Conservation (phyloP, 2,329 filamentous ascomycete species). For the Lasiodiplodia theobromae region DNA sequence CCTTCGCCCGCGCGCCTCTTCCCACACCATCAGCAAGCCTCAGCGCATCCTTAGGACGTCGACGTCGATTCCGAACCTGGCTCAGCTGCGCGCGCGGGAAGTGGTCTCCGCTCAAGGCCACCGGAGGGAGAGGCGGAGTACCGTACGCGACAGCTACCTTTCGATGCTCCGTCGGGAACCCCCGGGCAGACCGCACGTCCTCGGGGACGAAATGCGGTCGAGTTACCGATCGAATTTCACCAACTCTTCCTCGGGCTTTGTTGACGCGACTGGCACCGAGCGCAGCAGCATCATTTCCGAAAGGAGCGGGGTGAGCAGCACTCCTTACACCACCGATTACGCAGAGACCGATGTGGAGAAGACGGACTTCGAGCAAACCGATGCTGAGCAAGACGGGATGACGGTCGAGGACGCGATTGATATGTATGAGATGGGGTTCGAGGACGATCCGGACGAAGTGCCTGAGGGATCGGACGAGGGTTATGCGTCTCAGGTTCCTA, state of each 20-base stretch:
- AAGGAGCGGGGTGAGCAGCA: slow-evolving; percentile 72
- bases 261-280: slow-evolving; percentile 71
- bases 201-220: slow-evolving; percentile 56
- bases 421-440: slow-evolving; percentile 66
- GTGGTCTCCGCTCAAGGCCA: slow-evolving; percentile 40
- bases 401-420: slow-evolving; percentile 68
- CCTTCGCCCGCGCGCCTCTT: slow-evolving; percentile 35
- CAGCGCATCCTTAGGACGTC: slow-evolving; percentile 39
- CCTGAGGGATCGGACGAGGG: slow-evolving; percentile 35
- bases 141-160: slow-evolving; percentile 38
- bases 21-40: slow-evolving; percentile 34
- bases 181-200: slow-evolving; percentile 40
- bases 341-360: slow-evolving; percentile 34
- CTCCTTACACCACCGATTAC: slow-evolving; percentile 64
- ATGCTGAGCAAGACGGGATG: slow-evolving; percentile 54
- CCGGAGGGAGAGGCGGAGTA: slow-evolving; percentile 41
- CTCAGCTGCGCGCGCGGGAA: slow-evolving; percentile 37
- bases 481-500: slow-evolving; percentile 33
- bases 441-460: slow-evolving; percentile 49
- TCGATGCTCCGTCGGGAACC: slow-evolving; percentile 46
- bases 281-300: slow-evolving; percentile 83
- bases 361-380: slow-evolving; percentile 31
- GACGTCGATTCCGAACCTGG: slow-evolving; percentile 49
- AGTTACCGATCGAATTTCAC: slow-evolving; percentile 69
- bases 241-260: slow-evolving; percentile 62